phyloP scores from a whole-genome alignment of 1,139 yeast genomes.

The Geotrichum australiense region DNA sequence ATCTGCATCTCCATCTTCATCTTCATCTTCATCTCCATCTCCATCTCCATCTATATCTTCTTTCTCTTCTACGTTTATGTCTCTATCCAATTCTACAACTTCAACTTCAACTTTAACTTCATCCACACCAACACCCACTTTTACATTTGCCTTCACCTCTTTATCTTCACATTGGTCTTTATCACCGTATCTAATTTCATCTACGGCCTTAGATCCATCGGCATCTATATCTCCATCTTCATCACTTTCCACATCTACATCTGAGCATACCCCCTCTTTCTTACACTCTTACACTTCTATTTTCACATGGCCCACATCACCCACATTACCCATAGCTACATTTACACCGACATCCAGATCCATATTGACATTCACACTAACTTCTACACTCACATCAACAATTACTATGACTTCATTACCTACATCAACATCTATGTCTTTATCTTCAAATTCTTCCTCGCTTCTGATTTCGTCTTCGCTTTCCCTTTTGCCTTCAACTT shows the following conservation, averaged over 20 bases:
- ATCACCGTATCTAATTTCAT: too few relatives aligned
- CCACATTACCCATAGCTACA: background rate
- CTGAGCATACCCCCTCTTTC: background rate
- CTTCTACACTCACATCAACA: background rate
- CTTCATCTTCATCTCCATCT: too few relatives aligned
- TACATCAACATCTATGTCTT: background rate
- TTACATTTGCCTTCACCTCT: background rate
- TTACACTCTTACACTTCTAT: background rate
- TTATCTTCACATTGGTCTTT: background rate
- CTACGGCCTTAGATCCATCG: too few relatives aligned
- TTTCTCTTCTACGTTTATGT: background rate
- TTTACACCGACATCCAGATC: conserved; percentile 1
- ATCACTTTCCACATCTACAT: background rate
- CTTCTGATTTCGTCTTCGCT: background rate
- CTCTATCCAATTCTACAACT: background rate
- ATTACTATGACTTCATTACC: background rate
- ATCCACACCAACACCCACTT: too few relatives aligned
- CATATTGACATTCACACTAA: background rate
- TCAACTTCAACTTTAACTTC: too few relatives aligned
- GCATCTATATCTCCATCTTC: too few relatives aligned
- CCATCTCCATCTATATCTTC: too few relatives aligned
- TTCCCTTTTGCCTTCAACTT: too few relatives aligned
- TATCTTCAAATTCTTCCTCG: too few relatives aligned
- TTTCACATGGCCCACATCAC: too few relatives aligned
- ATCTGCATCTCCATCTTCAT: too few relatives aligned